Conservation (phyloP, 192 early-diverging fungal species). For the Coemansia sp. region DNA sequence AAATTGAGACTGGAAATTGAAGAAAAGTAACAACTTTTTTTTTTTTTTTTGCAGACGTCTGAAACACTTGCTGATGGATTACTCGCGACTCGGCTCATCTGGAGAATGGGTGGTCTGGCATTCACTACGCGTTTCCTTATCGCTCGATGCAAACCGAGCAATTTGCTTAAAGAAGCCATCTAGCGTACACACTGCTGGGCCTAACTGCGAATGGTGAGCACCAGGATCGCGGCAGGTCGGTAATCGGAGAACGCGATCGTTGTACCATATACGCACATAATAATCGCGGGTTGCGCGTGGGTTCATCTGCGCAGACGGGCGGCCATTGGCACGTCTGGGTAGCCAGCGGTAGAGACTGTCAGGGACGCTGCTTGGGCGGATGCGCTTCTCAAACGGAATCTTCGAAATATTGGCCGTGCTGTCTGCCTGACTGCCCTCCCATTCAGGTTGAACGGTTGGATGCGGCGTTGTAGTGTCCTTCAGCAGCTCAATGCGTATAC, state of each 20-base stretch:
- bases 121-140: constrained; percentile 18
- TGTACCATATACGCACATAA: constrained; percentile 55
- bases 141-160: constrained; percentile 34
- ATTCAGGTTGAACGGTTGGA: constrained; percentile 27
- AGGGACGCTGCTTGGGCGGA: constrained; percentile 35
- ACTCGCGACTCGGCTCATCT: neutral
- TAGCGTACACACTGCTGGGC: constrained; percentile 43
- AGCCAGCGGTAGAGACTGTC: constrained; percentile 41
- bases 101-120: neutral
- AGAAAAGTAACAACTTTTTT: constrained; percentile 3
- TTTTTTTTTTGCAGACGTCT: neutral
- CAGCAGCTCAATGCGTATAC: constrained; percentile 47
- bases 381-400: constrained; percentile 27
- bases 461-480: constrained; percentile 33
- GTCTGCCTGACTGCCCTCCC: constrained; percentile 35
- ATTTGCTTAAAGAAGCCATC: constrained; percentile 55
- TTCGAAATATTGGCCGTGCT: constrained; percentile 17
- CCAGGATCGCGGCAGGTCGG: constrained; percentile 51
- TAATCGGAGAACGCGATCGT: constrained; percentile 38
- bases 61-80: neutral
- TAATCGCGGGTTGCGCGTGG: constrained; percentile 41
- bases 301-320: constrained; percentile 8
- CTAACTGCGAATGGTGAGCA: constrained; percentile 41
- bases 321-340: neutral
- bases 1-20: neutral